Conservation (phyloP, 768 basidiomycete genomes). For the Tricholoma saponaceum region DNA sequence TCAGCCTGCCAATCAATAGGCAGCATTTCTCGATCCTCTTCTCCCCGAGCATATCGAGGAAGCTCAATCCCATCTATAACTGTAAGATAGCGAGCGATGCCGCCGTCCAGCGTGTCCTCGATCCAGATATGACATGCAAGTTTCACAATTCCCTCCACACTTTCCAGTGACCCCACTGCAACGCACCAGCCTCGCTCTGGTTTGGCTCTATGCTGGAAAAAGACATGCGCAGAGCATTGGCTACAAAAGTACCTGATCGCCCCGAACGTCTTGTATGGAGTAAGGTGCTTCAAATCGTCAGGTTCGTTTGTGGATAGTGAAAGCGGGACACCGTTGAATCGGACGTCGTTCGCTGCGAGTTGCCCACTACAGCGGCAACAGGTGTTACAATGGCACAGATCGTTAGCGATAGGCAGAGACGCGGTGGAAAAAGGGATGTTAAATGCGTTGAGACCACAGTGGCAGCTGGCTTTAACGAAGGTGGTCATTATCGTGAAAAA, state of each 20-base stretch:
- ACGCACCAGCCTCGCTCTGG: conserved; percentile 9
- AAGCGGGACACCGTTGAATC: conserved; percentile 12
- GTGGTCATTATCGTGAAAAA: conserved; percentile 9
- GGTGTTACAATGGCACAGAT: conserved; percentile 25
- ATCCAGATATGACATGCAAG: conserved; percentile 11
- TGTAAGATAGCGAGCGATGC: conserved; percentile 12
- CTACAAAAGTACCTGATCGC: conserved; percentile 15
- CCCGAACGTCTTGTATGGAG: conserved; percentile 9
- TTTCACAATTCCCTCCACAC: conserved; percentile 9
- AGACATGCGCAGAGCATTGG: conserved; percentile 14
- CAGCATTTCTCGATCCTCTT: neutral
- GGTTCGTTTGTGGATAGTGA: conserved; percentile 5
- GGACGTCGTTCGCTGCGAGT: conserved; percentile 12
- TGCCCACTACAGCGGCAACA: conserved; percentile 27
- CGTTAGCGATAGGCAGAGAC: conserved; percentile 14
- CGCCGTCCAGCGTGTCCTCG: conserved; percentile 16
- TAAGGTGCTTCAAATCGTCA: conserved; percentile 11
- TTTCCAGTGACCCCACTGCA: conserved; percentile 11
- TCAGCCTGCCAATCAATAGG: conserved; percentile 8
- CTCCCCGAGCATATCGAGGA: conserved; percentile 4
- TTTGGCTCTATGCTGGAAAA: conserved; percentile 7
- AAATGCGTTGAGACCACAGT: conserved; percentile 21
- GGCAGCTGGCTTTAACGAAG: conserved; percentile 22
- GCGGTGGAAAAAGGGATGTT: conserved; percentile 15
- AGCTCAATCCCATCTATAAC: conserved; percentile 10